These are phyloP conservation scores for Arabidopsis suecica DNA, from an alignment of 345 rosid species.

Conservation along the genomic window DNA sequence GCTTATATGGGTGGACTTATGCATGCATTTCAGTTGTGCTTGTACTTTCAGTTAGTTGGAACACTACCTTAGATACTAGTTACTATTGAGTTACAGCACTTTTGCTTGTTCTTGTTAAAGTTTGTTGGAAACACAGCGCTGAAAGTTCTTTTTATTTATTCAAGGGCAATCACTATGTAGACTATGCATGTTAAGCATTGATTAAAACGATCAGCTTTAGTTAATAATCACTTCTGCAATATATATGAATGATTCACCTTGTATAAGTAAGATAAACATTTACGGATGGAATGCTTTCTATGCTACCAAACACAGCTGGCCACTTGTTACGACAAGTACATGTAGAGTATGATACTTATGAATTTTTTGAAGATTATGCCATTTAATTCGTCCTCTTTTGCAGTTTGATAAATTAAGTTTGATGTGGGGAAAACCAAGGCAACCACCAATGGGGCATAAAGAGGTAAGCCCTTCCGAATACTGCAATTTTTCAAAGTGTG, in stretches of 20 bases:
- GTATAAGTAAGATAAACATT: conserved; percentile 5
- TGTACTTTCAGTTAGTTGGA: conserved; percentile 25
- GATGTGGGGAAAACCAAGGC: conserved; percentile 96
- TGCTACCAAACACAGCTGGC: conserved; percentile 4
- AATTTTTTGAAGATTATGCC: conserved; percentile 13
- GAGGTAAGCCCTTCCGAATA: conserved; percentile 58
- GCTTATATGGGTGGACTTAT: conserved; percentile 23
- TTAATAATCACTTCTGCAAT: neutral
- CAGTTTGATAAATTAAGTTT: conserved; percentile 81
- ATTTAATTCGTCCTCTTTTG: conserved; percentile 41
- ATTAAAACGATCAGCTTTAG: conserved; percentile 7
- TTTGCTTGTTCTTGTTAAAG: conserved; percentile 19
- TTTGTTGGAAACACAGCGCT: conserved; percentile 25
- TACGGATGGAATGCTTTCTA: neutral
- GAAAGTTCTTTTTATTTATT: conserved; percentile 4
- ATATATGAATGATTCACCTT: conserved; percentile 18
- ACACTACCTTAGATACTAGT: neutral
- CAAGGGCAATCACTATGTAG: neutral
- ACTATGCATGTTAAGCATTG: conserved; percentile 6
- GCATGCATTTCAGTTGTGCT: conserved; percentile 29
- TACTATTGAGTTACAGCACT: conserved; percentile 14
- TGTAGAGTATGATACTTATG: conserved; percentile 8
- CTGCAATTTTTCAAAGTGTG: neutral
- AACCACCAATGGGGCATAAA: conserved; percentile 65
- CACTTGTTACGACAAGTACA: neutral